phyloP scores from a whole-genome alignment of 768 basidiomycete genomes.

The Mycena pura region DNA sequence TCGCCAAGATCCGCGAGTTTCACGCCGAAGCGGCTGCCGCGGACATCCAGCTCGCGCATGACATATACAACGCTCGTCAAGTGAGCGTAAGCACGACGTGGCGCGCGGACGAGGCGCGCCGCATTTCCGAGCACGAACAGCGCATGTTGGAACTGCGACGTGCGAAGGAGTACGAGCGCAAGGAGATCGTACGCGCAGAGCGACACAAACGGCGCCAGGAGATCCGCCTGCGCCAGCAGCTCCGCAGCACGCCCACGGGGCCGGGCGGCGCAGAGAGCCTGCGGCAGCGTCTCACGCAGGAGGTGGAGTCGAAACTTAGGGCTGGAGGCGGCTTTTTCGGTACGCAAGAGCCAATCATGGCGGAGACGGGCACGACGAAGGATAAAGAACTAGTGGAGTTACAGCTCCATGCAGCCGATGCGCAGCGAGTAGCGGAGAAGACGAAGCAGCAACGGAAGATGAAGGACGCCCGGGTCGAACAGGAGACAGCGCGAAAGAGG shows the following conservation, averaged over 20 bases:
- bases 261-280: constrained; percentile 10
- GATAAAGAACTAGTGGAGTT: no score
- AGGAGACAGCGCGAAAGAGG: no score
- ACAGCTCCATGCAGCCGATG: no score
- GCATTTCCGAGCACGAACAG: constrained; percentile 47
- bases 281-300: constrained; percentile 10
- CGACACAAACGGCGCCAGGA: constrained; percentile 43
- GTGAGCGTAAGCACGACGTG: constrained; percentile 40
- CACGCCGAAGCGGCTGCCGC: constrained; percentile 51
- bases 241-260: not conserved
- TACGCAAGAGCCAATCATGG: not conserved
- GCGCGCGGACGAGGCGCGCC: constrained; percentile 38
- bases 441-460: no score
- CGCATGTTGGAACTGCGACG: constrained; percentile 47
- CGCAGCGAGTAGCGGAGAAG: no score
- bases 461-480: no score
- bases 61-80: constrained; percentile 44
- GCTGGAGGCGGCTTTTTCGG: not conserved
- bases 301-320: constrained; percentile 31
- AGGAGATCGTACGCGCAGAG: constrained; percentile 48
- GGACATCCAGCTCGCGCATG: constrained; percentile 46
- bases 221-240: constrained; percentile 26
- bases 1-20: constrained; percentile 58
- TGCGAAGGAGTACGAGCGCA: constrained; percentile 57
- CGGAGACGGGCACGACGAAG: constrained; percentile 4